phyloP scores from a whole-genome alignment of 495 filamentous ascomycete genomes.

The Trichocladium antarcticum region DNA sequence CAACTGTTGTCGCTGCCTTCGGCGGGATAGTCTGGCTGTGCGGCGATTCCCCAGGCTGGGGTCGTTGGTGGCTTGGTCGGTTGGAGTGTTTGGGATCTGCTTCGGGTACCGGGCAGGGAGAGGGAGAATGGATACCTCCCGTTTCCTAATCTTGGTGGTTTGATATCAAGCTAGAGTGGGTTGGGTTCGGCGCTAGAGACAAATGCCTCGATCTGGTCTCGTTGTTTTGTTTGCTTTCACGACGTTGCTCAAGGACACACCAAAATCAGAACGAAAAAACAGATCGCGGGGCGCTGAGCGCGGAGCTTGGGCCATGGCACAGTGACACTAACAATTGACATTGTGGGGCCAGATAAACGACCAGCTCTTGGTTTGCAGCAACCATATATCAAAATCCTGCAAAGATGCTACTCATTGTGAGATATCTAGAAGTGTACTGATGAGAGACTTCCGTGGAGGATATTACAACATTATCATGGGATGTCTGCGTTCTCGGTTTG shows the following conservation, averaged over 20 bases:
- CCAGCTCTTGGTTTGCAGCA: too few species aligned
- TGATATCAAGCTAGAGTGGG: too few species aligned
- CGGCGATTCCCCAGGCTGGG: background rate
- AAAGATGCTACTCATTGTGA: too few species aligned
- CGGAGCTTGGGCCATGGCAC: slow-evolving; percentile 10
- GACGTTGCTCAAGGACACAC: background rate
- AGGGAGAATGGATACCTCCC: too few species aligned
- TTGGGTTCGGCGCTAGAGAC: background rate
- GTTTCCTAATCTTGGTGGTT: background rate
- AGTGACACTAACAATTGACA: too few species aligned
- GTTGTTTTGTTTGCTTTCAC: background rate
- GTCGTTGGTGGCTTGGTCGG: background rate
- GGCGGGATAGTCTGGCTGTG: background rate
- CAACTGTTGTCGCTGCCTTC: too few species aligned
- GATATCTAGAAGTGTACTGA: too few species aligned
- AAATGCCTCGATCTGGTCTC: background rate
- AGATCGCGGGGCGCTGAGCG: slow-evolving; percentile 1
- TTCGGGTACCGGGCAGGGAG: background rate
- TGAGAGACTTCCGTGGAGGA: too few species aligned
- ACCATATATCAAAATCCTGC: too few species aligned
- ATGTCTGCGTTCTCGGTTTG: too few species aligned
- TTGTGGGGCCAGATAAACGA: too few species aligned
- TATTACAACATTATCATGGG: too few species aligned
- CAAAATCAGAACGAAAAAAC: background rate
- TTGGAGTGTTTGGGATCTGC: background rate